Base-by-base conservation (phyloP, 805 yeast genomes). In the Saccharomycopsis amapae region DNA sequence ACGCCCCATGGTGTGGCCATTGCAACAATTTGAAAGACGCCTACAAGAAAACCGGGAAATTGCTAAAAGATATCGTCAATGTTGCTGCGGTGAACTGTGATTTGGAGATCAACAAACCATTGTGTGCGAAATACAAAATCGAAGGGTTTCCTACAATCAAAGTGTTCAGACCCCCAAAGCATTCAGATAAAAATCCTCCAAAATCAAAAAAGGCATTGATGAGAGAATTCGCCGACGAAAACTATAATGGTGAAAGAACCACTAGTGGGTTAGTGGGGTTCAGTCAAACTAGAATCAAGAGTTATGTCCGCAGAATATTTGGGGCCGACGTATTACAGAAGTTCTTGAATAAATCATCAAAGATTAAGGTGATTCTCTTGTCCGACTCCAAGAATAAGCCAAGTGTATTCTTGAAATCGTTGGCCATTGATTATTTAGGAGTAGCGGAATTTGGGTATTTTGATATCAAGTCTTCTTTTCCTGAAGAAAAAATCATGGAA, bases 1-100 rank as follows among this genome's bases (percentile, higher is more conserved):
- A 83, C 62, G 97, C 97, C 3, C 96, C 97, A 32, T 89, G 97
- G 97, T 90, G 98, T 68, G 96, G 97, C 4, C 87, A 90, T 63
- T 90, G 98, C 64, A 73, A 79, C 56, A 73, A 78, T 47, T 66
- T 90, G 42, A 75, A 78, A 48, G 80, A 83, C 3, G 77, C 76
- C 1, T 82, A 71, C 62, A 66, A 69, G 40, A 80, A 80, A 57
- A 76, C 81, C 12, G 94, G 85, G 5, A 75, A 74, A 42, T 61
- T 65, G 24, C 66, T 85, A 5, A 72, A 74, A 24, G 76, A 75
- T 5, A 63, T 75, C 41, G 74, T 75, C 5, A 76, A 79, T 51
- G 79, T 87, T 17, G 96, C 79, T 10, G 83, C 95, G 37, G 85
- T 93, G 10, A 82, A 90, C 62, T 93, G 98, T 65, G 95, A 88